Evolutionary conservation across 331 rosid genomes (phyloP), one percentile per base, ranked within the genome.

Genomic region (Quercus tomentella): DNA sequence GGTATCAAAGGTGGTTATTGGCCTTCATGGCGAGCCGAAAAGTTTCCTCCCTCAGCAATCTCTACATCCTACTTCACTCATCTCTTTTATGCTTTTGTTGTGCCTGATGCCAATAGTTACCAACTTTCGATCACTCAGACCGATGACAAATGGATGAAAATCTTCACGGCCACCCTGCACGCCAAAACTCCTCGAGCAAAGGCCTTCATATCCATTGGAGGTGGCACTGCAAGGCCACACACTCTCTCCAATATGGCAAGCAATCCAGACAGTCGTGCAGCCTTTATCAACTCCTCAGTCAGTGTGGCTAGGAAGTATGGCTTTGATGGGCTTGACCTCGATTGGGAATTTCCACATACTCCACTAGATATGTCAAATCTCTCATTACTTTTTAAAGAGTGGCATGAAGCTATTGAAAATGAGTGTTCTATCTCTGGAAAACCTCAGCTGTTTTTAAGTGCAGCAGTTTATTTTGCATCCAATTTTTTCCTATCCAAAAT

Each of bases 241-340:
- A 43, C 43, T 31, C 56, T 81, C 57, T 76, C 84, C 54, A 70
- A 45, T 65, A 60, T 84, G 31, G 84, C 84, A 22, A 76, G 84
- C 14, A 23, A 54, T 4, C 49, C 70, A 28, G 55, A 77, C 5
- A 84, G 81, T 25, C 86, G 90, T 58, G 63, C 77, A 43, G 65
- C 60, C 16, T 87, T 87, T 74, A 84, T 87, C 49, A 62, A 76
- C 51, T 84, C 86, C 1, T 67, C 82, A 5, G 60, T 84, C 6
- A 70, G 74, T 7, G 83, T 79, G 16, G 90, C 90, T 1, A 82
- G 90, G 16, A 31, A 62, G 73, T 87, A 76, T 45, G 86, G 84
- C 56, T 87, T 87, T 73, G 83, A 87, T 55, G 90, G 90, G 25
- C 55, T 87, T 45, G 90, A 87, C 71, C 84, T 87, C 1, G 90